phyloP scores from a whole-genome alignment of 768 basidiomycete species.

The Cantharellus anzutake region DNA sequence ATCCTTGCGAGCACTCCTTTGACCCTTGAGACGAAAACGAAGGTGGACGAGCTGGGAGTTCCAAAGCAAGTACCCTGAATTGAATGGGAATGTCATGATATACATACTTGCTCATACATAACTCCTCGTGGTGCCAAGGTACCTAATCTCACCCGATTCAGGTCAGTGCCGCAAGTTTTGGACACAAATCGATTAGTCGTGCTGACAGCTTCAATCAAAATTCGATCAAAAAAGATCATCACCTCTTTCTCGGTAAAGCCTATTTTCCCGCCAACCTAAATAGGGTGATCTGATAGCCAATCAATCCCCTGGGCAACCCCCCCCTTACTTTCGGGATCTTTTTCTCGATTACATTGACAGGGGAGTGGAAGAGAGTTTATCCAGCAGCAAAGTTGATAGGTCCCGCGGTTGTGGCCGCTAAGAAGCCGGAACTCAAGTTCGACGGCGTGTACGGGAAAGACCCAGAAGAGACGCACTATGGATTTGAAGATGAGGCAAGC shows the following conservation, averaged over 20 bases:
- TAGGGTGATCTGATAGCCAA: too few relatives aligned
- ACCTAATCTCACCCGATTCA: conserved; percentile 19
- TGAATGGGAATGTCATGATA: neutral
- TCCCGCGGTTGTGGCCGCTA: conserved; percentile 31
- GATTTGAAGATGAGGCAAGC: conserved; percentile 22
- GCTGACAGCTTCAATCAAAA: too few relatives aligned
- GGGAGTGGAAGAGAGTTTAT: conserved; percentile 35
- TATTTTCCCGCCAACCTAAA: neutral
- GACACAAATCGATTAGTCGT: conserved; percentile 8
- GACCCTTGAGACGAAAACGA: conserved; percentile 40
- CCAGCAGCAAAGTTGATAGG: conserved; percentile 55
- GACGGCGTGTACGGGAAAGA: conserved; percentile 31
- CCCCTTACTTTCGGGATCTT: neutral
- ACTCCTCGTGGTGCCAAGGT: conserved; percentile 10
- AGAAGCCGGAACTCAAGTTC: conserved; percentile 33
- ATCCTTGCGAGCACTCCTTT: conserved; percentile 67
- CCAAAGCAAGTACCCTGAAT: conserved; percentile 29
- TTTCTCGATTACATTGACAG: neutral
- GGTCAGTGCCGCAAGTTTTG: conserved; percentile 7
- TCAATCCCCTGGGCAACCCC: neutral
- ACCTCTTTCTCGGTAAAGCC: conserved; percentile 15
- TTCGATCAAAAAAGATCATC: conserved; percentile 10
- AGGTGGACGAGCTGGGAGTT: conserved; percentile 41
- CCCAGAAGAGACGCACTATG: conserved; percentile 18
- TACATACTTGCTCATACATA: neutral